Base-by-base conservation (phyloP, 2,329 filamentous ascomycete species). In the Trichophyton rubrum region DNA sequence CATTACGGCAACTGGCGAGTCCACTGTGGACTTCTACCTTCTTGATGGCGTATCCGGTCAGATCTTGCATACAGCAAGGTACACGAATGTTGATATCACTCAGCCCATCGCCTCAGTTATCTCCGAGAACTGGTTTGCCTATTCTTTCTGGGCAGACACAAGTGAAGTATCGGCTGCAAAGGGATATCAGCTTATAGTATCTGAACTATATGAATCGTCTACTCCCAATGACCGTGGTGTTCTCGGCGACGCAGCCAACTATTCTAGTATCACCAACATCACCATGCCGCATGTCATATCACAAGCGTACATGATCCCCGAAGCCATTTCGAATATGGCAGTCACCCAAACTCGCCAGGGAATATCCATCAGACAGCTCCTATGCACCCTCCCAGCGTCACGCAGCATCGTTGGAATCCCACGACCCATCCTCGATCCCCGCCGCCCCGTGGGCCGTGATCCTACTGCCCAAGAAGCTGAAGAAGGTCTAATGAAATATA, bases 101-200 rank as follows among this genome's bases (percentile, higher is more conserved):
- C 86, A 90, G 69, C 81, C 86, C 0, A 87, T 96, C 62, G 79
- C 87, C 22, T 90, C 90, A 47, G 82, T 85, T 27, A 79, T 96
- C 59, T 88, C 90, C 0, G 93, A 99, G 78, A 97, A 99, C 75
- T 97, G 92, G 90, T 91, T 95, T 69, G 82, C 86, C 5, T 97
- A 95, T 77, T 87, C 89, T 6, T 88, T 91, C 72, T 85, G 85
- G 69, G 75, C 76, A 2, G 78, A 85, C 35, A 74, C 78, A 49
- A 67, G 69, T 49, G 77, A 80, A 1, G 71, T 59, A 17, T 73
- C 74, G 3, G 69, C 71, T 2, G 82, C 91, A 62, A 89, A 90
- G 72, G 91, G 91, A 41, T 89, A 95, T 72, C 89, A 96, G 67
- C 80, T 97, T 6, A 82, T 91, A 20, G 81, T 96, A 9, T 86